Evolutionary conservation across 2,329 filamentous ascomycete species (phyloP).

Genomic region (Aspergillus sp.): DNA sequence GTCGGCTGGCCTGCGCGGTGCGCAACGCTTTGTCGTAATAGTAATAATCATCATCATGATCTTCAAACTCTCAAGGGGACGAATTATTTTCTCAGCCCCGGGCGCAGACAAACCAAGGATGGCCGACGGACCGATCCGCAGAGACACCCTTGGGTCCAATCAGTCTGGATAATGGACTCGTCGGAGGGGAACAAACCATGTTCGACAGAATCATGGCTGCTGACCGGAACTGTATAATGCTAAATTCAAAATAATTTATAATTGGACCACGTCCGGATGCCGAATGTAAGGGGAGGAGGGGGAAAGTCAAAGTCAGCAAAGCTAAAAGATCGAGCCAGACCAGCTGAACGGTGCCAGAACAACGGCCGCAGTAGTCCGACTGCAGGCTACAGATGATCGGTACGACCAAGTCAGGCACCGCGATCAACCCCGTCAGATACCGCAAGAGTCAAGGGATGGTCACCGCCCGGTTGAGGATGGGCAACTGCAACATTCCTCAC

Average conservation of each 20-base stretch:
- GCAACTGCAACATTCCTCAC: neutral
- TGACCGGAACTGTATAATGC: neutral
- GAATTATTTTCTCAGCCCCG: no score
- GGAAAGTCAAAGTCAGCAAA: no score
- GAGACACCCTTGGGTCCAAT: neutral
- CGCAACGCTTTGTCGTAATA: conserved; percentile 1
- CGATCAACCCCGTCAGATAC: neutral
- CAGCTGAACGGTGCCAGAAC: neutral
- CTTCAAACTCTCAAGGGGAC: no score
- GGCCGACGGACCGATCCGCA: conserved; percentile 1
- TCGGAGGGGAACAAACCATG: neutral
- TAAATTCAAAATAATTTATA: neutral
- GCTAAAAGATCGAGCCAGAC: neutral
- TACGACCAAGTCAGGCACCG: neutral
- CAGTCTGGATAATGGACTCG: neutral
- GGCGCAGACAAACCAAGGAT: conserved; percentile 1
- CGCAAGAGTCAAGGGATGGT: neutral
- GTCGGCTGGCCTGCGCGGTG: conserved; percentile 54
- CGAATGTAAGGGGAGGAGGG: no score
- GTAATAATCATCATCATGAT: neutral
- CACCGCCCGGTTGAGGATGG: neutral
- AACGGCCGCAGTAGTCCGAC: no score
- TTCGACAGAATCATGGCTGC: neutral
- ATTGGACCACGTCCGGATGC: no score
- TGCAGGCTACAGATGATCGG: conserved; percentile 2